phyloP scores from a whole-genome alignment of 2,329 filamentous ascomycete genomes.

The Xylaria sp. region DNA sequence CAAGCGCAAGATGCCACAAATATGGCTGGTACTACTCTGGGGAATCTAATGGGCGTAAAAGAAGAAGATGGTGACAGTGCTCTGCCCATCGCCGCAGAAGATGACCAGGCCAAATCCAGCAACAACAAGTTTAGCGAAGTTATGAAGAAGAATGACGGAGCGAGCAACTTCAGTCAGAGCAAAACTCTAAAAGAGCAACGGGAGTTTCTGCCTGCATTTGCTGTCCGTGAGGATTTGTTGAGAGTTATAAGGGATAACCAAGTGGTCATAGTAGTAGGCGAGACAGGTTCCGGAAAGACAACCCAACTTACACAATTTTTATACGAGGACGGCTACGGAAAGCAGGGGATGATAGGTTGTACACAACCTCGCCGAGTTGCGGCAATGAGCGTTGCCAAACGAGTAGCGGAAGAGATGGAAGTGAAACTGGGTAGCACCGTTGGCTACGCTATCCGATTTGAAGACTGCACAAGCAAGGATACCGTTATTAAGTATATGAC shows the following conservation, averaged over 20 bases:
- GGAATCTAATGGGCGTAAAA: constrained; percentile 95
- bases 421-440: constrained; percentile 87
- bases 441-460: constrained; percentile 97
- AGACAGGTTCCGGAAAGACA: constrained; percentile 97
- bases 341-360: constrained; percentile 90
- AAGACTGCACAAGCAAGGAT: constrained; percentile 96
- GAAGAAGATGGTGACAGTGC: constrained; percentile 94
- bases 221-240: constrained; percentile 91
- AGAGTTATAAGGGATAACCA: constrained; percentile 96
- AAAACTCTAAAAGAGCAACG: constrained; percentile 92
- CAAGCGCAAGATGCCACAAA: constrained; percentile 97
- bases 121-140: constrained; percentile 89
- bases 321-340: constrained; percentile 93
- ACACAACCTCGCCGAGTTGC: constrained; percentile 97
- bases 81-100: constrained; percentile 77
- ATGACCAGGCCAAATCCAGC: constrained; percentile 69
- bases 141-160: constrained; percentile 86
- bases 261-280: constrained; percentile 94
- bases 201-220: constrained; percentile 94
- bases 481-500: constrained; percentile 99
- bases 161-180: constrained; percentile 92
- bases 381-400: constrained; percentile 98
- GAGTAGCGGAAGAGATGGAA: constrained; percentile 98
- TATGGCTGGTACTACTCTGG: constrained; percentile 88
- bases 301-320: constrained; percentile 97